These are phyloP conservation scores for Mollisiaceae sp. DNA, from an alignment of 2,329 filamentous ascomycete species.

Conservation along the genomic window DNA sequence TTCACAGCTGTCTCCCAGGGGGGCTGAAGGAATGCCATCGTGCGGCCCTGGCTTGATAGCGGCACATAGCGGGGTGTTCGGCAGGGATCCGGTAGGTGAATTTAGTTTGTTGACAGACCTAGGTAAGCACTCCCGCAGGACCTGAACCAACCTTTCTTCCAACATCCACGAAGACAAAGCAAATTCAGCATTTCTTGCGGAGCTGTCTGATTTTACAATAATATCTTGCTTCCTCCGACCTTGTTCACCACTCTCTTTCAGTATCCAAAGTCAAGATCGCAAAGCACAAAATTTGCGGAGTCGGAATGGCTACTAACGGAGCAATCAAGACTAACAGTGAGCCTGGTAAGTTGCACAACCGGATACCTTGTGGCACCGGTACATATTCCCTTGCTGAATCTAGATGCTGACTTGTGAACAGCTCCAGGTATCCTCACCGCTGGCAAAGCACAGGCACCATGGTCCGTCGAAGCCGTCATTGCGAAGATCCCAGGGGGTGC, in stretches of 20 bases:
- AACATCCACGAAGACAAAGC: conserved; percentile 7
- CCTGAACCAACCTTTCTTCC: background rate
- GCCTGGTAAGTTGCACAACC: conserved; percentile 8
- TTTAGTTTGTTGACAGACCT: conserved; percentile 7
- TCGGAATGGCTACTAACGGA: conserved; percentile 9
- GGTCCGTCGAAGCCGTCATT: conserved; percentile 67
- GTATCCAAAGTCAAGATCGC: conserved; percentile 13
- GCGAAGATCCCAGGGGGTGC: conserved; percentile 63
- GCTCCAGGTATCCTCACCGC: conserved; percentile 5
- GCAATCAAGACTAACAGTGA: conserved; percentile 6
- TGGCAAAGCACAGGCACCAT: conserved; percentile 41
- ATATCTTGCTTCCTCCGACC: conserved; percentile 11
- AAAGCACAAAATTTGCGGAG: background rate
- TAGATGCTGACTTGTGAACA: background rate
- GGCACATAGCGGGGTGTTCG: background rate
- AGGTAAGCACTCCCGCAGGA: background rate
- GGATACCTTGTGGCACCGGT: background rate
- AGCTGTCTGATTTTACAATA: background rate
- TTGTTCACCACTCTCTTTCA: conserved; percentile 18
- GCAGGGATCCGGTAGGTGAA: background rate
- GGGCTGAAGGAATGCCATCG: background rate
- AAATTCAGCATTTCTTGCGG: background rate
- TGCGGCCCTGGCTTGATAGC: background rate
- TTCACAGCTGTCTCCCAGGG: background rate
- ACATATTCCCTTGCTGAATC: background rate